Evolutionary conservation across 306 rosid species (phyloP), one percentile per base, ranked within the genome.

Genomic region (Boehmeria nivea): DNA sequence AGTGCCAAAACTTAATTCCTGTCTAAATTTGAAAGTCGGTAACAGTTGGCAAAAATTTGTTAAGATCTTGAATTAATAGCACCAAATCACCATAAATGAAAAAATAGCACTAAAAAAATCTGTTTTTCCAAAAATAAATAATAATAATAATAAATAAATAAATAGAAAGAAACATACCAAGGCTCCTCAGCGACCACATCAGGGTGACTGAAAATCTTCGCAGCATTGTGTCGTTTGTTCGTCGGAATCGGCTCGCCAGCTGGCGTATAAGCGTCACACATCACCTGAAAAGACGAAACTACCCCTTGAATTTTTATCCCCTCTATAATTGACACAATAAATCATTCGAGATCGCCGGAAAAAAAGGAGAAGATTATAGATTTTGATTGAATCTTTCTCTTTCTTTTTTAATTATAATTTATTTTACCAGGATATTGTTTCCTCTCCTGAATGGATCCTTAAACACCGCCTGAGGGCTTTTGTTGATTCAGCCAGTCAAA

Each of bases 381-480:
- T n/a, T n/a, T n/a, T n/a, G n/a, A n/a, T n/a, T n/a, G n/a, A n/a
- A n/a, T n/a, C n/a, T n/a, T n/a, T n/a, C n/a, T n/a, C n/a, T n/a
- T n/a, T n/a, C n/a, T 31, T 31, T 10, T 31, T 31, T 0, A 31
- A 0, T 31, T 31, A 31, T 28, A 28, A 40, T 9, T 8, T 25
- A 1, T n/a, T 12, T 60, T 64, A 79, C 81, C 81, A 79, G 57
- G 65, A 79, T 68, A 51, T 75, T 71, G 47, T 75, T 71, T 28
- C 84, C 84, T 71, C 81, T 20, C 23, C 84, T 51, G 65, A 79
- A 79, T 12, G 85, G 85, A 39, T 79, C 85, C 71, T 57, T 75
- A 50, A 75, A 79, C 15, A 75, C 59, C 18, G 81, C 81, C 61
- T 75, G 81, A 9, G 84, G 85, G 19, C 81, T 79, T 50, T 8